Percentiles rank a stretch among this genome's conserved stretches.
Conservation (phyloP, 83 land plant species). For the Thuja plicata region DNA sequence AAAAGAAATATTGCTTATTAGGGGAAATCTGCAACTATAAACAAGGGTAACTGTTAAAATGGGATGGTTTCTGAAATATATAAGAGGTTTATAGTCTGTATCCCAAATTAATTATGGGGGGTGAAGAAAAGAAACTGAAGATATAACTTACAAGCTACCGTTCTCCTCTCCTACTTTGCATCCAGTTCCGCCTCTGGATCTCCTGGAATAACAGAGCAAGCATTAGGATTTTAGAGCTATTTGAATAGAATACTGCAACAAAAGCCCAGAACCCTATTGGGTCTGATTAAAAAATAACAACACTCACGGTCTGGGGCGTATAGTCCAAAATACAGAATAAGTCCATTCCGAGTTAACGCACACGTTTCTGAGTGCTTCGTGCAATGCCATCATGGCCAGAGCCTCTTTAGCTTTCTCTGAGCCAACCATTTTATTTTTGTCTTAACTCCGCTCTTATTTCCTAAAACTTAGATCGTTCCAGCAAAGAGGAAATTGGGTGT, state of each 20-base stretch:
- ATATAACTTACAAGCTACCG: slow-evolving; percentile 84
- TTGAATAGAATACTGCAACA: not conserved
- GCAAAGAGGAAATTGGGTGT: not conserved
- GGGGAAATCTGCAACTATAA: no score
- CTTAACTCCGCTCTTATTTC: not conserved
- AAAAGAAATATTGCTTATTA: no score
- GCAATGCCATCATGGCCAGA: slow-evolving; percentile 94
- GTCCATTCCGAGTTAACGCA: slow-evolving; percentile 91
- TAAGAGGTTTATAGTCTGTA: not conserved
- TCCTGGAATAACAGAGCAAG: slow-evolving; percentile 47
- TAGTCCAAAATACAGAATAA: slow-evolving; percentile 98
- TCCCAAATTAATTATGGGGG: not conserved
- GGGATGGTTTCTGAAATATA: not conserved
- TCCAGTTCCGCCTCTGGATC: slow-evolving; percentile 83
- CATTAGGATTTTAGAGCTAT: not conserved
- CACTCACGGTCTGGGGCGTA: slow-evolving; percentile 86
- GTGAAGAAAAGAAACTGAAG: not conserved
- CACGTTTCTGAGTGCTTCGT: slow-evolving; percentile 88
- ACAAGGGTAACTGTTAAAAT: not conserved
- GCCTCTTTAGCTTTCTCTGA: slow-evolving; percentile 86
- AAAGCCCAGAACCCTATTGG: no score
- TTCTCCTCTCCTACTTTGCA: slow-evolving; percentile 94
- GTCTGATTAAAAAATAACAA: not conserved
- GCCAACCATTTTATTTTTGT: slow-evolving; percentile 50
- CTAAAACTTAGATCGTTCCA: not conserved